A percentile compares a stretch with the other conserved stretches of the same genome.
Evolutionary conservation across 305 asterid species (phyloP).

Genomic region (Solanum hybrid): DNA sequence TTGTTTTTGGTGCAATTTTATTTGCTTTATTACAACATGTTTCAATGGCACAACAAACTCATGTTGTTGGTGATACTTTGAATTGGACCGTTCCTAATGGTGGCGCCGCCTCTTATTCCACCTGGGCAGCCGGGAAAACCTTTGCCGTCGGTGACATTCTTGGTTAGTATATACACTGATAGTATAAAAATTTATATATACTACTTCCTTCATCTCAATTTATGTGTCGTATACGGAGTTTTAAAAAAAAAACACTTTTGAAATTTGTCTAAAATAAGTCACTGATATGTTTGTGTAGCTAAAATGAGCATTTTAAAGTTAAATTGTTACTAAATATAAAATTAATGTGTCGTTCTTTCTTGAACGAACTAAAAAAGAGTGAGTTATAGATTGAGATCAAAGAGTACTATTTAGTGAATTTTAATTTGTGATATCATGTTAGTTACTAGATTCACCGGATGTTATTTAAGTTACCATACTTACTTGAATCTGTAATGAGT

Average conservation of each 20-base stretch:
- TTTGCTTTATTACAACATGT: slow-evolving; percentile 23
- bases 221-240: background rate
- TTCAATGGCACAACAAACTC: slow-evolving; percentile 52
- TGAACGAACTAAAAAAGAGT: background rate
- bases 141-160: slow-evolving; percentile 52
- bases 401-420: background rate
- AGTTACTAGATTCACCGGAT: background rate
- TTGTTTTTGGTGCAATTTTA: slow-evolving; percentile 14
- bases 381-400: background rate
- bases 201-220: background rate
- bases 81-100: slow-evolving; percentile 63
- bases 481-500: background rate
- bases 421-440: background rate
- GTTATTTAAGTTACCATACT: background rate
- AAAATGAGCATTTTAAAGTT: background rate
- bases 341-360: background rate
- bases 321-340: background rate
- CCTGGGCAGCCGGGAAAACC: slow-evolving; percentile 46
- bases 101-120: slow-evolving; percentile 34
- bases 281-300: background rate
- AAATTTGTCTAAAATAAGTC: background rate
- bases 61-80: slow-evolving; percentile 47
- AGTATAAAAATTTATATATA: background rate
- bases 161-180: slow-evolving; percentile 14
- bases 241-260: background rate